These are phyloP conservation scores for Reutealis trisperma DNA, from an alignment of 345 rosid genomes.

Conservation along the genomic window DNA sequence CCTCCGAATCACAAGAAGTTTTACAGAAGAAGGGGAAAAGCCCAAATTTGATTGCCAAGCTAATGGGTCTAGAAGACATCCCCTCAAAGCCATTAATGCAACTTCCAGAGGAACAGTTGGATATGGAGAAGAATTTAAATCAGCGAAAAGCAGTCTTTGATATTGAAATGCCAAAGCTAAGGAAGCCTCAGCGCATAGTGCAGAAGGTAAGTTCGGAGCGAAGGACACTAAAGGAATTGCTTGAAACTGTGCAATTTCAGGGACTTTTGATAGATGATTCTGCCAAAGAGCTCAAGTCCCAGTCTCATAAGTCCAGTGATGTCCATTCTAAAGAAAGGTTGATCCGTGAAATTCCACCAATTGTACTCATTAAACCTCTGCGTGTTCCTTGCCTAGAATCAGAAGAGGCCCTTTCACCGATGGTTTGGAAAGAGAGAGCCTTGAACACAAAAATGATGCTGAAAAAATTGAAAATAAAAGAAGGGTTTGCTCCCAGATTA, in stretches of 20 bases:
- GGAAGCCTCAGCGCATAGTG: conserved; percentile 36
- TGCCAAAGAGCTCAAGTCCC: conserved; percentile 21
- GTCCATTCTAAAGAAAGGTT: conserved; percentile 29
- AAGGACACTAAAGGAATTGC: conserved; percentile 50
- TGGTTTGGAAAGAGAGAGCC: conserved; percentile 25
- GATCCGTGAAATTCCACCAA: conserved; percentile 38
- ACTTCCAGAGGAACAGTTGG: conserved; percentile 28
- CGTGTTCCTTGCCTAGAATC: conserved; percentile 23
- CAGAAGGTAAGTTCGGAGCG: conserved; percentile 26
- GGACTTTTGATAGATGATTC: conserved; percentile 43
- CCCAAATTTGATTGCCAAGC: conserved; percentile 76
- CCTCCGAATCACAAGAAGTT: conserved; percentile 36
- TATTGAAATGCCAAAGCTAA: conserved; percentile 34
- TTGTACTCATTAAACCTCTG: conserved; percentile 66
- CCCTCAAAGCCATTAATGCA: conserved; percentile 41
- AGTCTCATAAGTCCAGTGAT: conserved; percentile 18
- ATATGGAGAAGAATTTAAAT: conserved; percentile 24
- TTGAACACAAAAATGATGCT: conserved; percentile 24
- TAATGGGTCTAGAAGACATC: conserved; percentile 84
- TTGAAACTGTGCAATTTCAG: conserved; percentile 45
- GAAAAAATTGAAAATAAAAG: conserved; percentile 37
- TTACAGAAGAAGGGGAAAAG: conserved; percentile 37
- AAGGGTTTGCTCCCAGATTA: conserved; percentile 30
- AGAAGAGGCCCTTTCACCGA: conserved; percentile 26
- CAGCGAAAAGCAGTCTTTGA: conserved; percentile 31